Conservation (phyloP, 805 yeast species). For the Jamesozyma jinghongensis region DNA sequence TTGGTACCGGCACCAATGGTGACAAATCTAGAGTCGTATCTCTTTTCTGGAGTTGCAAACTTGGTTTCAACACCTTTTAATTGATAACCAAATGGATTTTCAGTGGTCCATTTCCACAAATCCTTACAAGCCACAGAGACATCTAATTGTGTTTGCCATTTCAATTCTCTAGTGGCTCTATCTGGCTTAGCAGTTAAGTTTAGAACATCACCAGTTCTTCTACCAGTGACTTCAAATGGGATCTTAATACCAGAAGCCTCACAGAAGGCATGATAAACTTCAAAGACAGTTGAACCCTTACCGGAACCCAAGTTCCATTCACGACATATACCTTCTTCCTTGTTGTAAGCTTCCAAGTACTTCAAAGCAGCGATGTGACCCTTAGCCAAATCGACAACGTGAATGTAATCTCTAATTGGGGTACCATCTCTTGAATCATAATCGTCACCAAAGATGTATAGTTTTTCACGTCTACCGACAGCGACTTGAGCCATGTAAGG, state of each 20-base stretch:
- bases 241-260: conserved; percentile 54
- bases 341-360: conserved; percentile 33
- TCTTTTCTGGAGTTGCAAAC: conserved; percentile 15
- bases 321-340: conserved; percentile 45
- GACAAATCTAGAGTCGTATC: conserved; percentile 24
- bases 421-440: conserved; percentile 69
- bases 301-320: conserved; percentile 86
- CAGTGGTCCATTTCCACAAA: conserved; percentile 68
- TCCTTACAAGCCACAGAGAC: conserved; percentile 61
- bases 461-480: conserved; percentile 55
- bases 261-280: conserved; percentile 56
- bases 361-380: conserved; percentile 69
- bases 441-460: conserved; percentile 64
- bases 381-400: conserved; percentile 68
- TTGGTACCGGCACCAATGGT: conserved; percentile 27
- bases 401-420: conserved; percentile 74
- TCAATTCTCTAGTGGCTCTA: conserved; percentile 56
- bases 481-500: conserved; percentile 77
- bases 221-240: conserved; percentile 54
- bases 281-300: conserved; percentile 67
- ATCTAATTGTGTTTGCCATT: conserved; percentile 50
- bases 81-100: conserved; percentile 55
- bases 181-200: conserved; percentile 63
- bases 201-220: conserved; percentile 71
- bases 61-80: conserved; percentile 18